These are phyloP conservation scores for Akanthomyces lecanii DNA, from an alignment of 2,329 filamentous ascomycete genomes.

Conservation along the genomic window DNA sequence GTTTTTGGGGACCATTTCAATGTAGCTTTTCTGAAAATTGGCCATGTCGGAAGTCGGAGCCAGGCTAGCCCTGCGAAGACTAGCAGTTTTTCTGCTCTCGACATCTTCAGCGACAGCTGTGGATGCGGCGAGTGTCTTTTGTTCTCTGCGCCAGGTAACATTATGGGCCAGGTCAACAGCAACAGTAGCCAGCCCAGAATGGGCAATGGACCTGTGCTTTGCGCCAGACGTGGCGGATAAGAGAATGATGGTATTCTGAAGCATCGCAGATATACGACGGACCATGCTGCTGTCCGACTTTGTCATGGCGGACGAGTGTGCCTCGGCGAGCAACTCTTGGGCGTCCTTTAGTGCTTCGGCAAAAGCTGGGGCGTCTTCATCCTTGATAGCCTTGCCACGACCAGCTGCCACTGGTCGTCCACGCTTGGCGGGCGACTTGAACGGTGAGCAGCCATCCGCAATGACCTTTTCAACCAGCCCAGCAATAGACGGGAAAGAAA, in stretches of 20 bases:
- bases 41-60: constrained; percentile 49
- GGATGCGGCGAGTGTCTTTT: constrained; percentile 41
- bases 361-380: constrained; percentile 39
- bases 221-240: constrained; percentile 56
- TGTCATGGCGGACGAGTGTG: constrained; percentile 54
- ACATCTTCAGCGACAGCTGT: constrained; percentile 23
- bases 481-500: constrained; percentile 73
- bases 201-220: constrained; percentile 41
- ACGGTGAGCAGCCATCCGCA: constrained; percentile 33
- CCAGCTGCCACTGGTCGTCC: constrained; percentile 23
- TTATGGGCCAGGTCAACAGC: constrained; percentile 67
- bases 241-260: constrained; percentile 62
- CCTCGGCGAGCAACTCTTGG: constrained; percentile 60
- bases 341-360: constrained; percentile 59
- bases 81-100: constrained; percentile 21
- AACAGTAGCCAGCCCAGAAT: constrained; percentile 57
- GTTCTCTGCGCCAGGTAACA: constrained; percentile 62
- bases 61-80: constrained; percentile 39
- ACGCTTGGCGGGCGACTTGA: constrained; percentile 35
- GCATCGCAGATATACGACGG: constrained; percentile 57
- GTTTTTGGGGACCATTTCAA: constrained; percentile 74
- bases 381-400: constrained; percentile 29
- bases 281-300: constrained; percentile 56
- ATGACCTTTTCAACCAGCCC: constrained; percentile 37
- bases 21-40: constrained; percentile 72